These are phyloP conservation scores for Tulasnella sp. DNA, from an alignment of 768 basidiomycete species.

Conservation along the genomic window DNA sequence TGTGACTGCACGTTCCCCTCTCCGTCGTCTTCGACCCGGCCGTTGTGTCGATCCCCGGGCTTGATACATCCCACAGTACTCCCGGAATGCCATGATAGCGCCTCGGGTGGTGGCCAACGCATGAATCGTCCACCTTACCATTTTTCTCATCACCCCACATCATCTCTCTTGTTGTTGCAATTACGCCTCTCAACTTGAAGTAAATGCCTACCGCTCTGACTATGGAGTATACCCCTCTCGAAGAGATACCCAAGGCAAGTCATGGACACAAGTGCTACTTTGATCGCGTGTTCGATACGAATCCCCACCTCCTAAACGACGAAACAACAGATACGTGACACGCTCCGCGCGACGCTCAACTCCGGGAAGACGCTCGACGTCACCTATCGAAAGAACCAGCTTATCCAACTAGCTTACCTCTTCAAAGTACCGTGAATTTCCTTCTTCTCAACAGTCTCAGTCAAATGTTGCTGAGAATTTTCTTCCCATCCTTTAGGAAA, in stretches of 20 bases:
- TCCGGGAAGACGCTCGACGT: not conserved
- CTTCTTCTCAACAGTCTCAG: not conserved
- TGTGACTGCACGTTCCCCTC: too few relatives aligned
- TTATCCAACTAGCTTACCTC: not conserved
- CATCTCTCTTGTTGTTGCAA: too few relatives aligned
- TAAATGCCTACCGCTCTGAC: too few relatives aligned
- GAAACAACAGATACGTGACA: not conserved
- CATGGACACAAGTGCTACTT: not conserved
- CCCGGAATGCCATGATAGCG: too few relatives aligned
- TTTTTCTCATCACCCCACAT: too few relatives aligned
- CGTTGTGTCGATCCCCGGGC: too few relatives aligned
- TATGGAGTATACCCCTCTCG: constrained; percentile 37
- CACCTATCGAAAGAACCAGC: not conserved
- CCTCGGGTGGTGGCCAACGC: too few relatives aligned
- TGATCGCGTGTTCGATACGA: not conserved
- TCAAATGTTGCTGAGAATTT: not conserved
- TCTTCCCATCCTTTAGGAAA: constrained; percentile 31
- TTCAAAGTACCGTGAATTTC: not conserved
- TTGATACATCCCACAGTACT: too few relatives aligned
- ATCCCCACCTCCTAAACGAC: not conserved
- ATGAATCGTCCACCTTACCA: too few relatives aligned
- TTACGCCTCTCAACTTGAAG: too few relatives aligned
- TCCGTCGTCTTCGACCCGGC: too few relatives aligned
- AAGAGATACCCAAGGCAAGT: constrained; percentile 41
- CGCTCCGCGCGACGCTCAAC: not conserved